phyloP scores from a whole-genome alignment of 495 filamentous ascomycete species.

The Xylaria curta region DNA sequence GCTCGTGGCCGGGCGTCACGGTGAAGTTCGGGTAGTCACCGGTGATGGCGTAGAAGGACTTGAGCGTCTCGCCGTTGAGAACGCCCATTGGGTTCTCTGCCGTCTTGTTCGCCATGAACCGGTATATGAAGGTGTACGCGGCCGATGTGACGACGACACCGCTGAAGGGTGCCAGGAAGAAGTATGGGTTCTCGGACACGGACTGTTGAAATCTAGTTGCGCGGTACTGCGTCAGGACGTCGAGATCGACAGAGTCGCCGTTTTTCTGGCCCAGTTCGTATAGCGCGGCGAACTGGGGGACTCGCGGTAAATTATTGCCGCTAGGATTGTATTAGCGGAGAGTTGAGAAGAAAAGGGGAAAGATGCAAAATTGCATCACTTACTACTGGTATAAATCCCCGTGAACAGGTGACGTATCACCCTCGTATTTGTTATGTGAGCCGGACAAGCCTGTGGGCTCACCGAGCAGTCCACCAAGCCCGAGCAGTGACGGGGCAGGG shows the following conservation, averaged over 20 bases:
- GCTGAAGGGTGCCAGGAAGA: slow-evolving; percentile 59
- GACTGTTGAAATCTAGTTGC: slow-evolving; percentile 52
- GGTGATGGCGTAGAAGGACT: slow-evolving; percentile 55
- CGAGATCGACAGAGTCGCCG: slow-evolving; percentile 43
- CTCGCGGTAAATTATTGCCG: slow-evolving; percentile 45
- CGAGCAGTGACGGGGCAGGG: slow-evolving; percentile 1
- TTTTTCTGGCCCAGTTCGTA: slow-evolving; percentile 2
- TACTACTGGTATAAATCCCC: slow-evolving; percentile 59
- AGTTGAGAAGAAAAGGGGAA: background rate
- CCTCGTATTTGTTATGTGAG: slow-evolving; percentile 64
- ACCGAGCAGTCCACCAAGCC: slow-evolving; percentile 36
- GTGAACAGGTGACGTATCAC: slow-evolving; percentile 61
- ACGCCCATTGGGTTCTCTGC: slow-evolving; percentile 52
- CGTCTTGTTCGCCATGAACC: slow-evolving; percentile 57
- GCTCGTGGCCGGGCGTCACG: slow-evolving; percentile 55
- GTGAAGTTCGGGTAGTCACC: slow-evolving; percentile 45
- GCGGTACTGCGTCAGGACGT: slow-evolving; percentile 46
- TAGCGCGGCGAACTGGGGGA: slow-evolving; percentile 34
- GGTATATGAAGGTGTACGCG: slow-evolving; percentile 51
- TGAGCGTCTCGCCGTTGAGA: slow-evolving; percentile 50
- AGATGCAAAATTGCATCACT: slow-evolving; percentile 24
- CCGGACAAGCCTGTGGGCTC: slow-evolving; percentile 49
- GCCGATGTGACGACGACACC: slow-evolving; percentile 55
- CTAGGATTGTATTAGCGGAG: background rate
- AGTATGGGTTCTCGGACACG: slow-evolving; percentile 58